Evolutionary conservation across 768 basidiomycete genomes (phyloP).

Genomic region (Xanthoconium purpureum): DNA sequence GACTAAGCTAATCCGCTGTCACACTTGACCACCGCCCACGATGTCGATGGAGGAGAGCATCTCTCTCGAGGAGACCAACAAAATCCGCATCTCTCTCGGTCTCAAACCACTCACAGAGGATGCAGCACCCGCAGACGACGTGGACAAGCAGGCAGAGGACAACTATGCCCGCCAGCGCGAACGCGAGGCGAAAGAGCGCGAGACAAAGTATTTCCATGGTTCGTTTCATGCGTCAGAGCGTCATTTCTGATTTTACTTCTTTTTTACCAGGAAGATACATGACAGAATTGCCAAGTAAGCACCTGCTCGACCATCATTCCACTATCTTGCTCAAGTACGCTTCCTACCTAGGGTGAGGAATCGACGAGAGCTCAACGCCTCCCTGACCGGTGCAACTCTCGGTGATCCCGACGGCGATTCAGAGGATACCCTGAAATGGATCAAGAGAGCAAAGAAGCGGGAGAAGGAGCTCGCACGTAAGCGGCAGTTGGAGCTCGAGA

Average conservation of each 20-base stretch:
- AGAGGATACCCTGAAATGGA: slow-evolving; percentile 85
- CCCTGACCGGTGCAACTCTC: slow-evolving; percentile 89
- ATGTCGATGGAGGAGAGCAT: slow-evolving; percentile 85
- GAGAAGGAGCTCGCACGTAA: slow-evolving; percentile 86
- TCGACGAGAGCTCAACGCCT: slow-evolving; percentile 85
- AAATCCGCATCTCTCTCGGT: slow-evolving; percentile 90
- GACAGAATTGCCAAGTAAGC: slow-evolving; percentile 89
- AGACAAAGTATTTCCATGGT: slow-evolving; percentile 63
- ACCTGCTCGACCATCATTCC: slow-evolving; percentile 1
- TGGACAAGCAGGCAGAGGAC: slow-evolving; percentile 80
- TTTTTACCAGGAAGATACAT: slow-evolving; percentile 54
- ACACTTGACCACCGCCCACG: background rate
- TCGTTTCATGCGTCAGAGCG: slow-evolving; percentile 13
- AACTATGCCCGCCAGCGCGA: slow-evolving; percentile 80
- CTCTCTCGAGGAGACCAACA: slow-evolving; percentile 93
- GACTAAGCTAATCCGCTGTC: background rate
- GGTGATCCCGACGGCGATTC: slow-evolving; percentile 79
- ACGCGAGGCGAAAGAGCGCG: slow-evolving; percentile 63
- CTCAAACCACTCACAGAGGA: slow-evolving; percentile 92
- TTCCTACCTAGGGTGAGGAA: slow-evolving; percentile 81
- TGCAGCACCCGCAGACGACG: slow-evolving; percentile 61
- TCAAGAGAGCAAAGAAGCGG: slow-evolving; percentile 86
- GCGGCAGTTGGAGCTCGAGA: slow-evolving; percentile 79
- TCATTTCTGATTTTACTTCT: slow-evolving; percentile 23
- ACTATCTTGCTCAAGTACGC: slow-evolving; percentile 38